Evolutionary conservation across 208 protist species (phyloP).

Genomic region (Trypanosoma platydactyli): DNA sequence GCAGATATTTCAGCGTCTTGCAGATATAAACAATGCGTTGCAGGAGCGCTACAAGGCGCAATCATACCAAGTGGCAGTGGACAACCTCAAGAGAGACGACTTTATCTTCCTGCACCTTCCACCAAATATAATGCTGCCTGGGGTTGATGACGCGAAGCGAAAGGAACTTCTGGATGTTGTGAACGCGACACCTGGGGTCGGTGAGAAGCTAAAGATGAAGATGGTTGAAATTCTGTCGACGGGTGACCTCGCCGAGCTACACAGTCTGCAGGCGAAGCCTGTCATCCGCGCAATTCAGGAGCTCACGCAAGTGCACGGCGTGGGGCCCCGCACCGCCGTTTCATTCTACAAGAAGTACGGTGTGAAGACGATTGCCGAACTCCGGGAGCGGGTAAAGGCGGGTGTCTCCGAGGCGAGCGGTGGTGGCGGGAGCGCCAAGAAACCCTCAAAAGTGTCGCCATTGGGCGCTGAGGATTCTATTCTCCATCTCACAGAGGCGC

Average conservation of each 20-base stretch:
- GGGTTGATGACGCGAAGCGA: slow-evolving; percentile 51
- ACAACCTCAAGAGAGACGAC: slow-evolving; percentile 65
- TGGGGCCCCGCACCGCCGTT: slow-evolving; percentile 83
- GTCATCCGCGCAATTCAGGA: slow-evolving; percentile 75
- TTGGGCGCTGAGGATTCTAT: slow-evolving; percentile 20
- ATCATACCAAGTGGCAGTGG: slow-evolving; percentile 59
- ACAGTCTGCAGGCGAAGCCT: slow-evolving; percentile 64
- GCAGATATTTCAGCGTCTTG: slow-evolving; percentile 73
- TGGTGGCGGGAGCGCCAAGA: slow-evolving; percentile 6
- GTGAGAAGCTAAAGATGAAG: slow-evolving; percentile 70
- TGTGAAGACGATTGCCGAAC: slow-evolving; percentile 64
- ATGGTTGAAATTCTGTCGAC: slow-evolving; percentile 80
- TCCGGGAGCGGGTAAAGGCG: slow-evolving; percentile 49
- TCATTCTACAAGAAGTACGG: slow-evolving; percentile 69
- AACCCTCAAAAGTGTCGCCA: slow-evolving; percentile 2
- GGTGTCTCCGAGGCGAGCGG: slow-evolving; percentile 20
- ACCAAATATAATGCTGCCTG: slow-evolving; percentile 63
- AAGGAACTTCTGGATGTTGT: slow-evolving; percentile 28
- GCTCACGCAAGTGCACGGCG: slow-evolving; percentile 82
- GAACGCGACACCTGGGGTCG: slow-evolving; percentile 49
- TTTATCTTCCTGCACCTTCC: slow-evolving; percentile 66
- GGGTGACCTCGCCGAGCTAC: slow-evolving; percentile 72
- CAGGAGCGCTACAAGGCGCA: slow-evolving; percentile 79
- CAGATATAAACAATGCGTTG: slow-evolving; percentile 75
- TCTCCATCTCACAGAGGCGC: slow-evolving; percentile 68